Evolutionary conservation across 495 filamentous ascomycete species (phyloP).

Genomic region (Hypoxylon perforatum): DNA sequence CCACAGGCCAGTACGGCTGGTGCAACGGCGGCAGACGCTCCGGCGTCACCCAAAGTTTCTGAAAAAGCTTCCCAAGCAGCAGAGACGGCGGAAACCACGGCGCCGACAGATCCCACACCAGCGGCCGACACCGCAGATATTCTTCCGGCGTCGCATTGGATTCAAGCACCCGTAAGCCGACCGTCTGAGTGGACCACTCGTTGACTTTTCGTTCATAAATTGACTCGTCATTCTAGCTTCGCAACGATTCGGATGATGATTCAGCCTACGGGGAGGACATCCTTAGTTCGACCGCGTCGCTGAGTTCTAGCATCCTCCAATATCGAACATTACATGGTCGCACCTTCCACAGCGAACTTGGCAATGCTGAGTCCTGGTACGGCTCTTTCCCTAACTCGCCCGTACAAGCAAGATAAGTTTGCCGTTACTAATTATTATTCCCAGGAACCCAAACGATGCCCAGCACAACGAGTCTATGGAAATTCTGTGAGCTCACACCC

Average conservation of each 20-base stretch:
- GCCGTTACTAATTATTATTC: constrained; percentile 5
- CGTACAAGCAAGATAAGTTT: not conserved
- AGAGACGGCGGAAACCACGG: not conserved
- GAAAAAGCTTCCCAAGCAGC: too few species aligned
- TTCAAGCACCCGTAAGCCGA: constrained; percentile 27
- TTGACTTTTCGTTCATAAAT: not conserved
- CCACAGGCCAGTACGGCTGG: constrained; percentile 5
- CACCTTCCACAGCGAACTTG: constrained; percentile 52
- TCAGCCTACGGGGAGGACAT: constrained; percentile 45
- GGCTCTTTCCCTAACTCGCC: constrained; percentile 4
- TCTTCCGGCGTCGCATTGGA: constrained; percentile 47
- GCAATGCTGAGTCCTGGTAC: constrained; percentile 49
- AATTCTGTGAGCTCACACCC: constrained; percentile 40
- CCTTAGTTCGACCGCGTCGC: constrained; percentile 55
- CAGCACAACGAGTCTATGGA: constrained; percentile 50
- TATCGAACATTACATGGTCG: constrained; percentile 55
- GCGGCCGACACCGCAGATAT: constrained; percentile 15
- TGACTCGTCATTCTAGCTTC: constrained; percentile 8
- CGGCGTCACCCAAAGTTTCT: not conserved
- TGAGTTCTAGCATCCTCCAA: constrained; percentile 56
- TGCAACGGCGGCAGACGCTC: not conserved
- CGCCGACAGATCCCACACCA: constrained; percentile 5
- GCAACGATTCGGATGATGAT: constrained; percentile 37
- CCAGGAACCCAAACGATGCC: constrained; percentile 53
- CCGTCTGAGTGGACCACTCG: not conserved